Evolutionary conservation across 139 green algal species (phyloP).

Genomic region (Chlamydomonas schloesseri): DNA sequence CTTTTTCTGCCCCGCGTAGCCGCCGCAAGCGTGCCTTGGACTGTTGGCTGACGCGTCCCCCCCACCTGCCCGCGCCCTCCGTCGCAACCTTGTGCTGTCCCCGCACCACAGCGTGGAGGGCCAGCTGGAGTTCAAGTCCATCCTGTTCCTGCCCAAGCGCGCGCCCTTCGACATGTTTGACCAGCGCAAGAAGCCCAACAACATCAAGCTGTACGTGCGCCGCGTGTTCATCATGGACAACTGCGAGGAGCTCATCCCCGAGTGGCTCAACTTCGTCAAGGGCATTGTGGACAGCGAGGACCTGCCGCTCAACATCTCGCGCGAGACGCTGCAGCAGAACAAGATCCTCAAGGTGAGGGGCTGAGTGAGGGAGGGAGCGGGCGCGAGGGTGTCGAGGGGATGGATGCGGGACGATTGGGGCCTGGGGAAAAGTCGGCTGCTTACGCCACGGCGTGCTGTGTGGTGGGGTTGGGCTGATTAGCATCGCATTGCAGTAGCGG

Average conservation of each 20-base stretch:
- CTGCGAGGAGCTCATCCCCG: constrained; percentile 98
- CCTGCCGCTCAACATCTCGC: constrained; percentile 99
- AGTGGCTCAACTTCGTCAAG: constrained; percentile 98
- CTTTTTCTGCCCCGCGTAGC: too few species aligned
- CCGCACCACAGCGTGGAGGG: constrained; percentile 86
- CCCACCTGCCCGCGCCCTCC: background rate
- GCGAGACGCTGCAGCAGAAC: constrained; percentile 99
- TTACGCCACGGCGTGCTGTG: too few species aligned
- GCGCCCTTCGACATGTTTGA: constrained; percentile 99
- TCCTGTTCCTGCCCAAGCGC: constrained; percentile 93
- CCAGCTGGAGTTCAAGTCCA: constrained; percentile 99
- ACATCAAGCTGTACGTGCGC: constrained; percentile 99
- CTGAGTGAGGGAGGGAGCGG: constrained; percentile 44
- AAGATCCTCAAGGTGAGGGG: constrained; percentile 98
- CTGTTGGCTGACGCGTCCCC: background rate
- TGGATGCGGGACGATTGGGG: too few species aligned
- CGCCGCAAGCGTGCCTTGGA: background rate
- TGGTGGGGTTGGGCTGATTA: too few species aligned
- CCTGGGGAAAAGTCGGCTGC: too few species aligned
- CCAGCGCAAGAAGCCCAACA: constrained; percentile 95
- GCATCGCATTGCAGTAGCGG: too few species aligned
- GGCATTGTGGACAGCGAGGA: constrained; percentile 99
- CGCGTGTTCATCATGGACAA: constrained; percentile 99
- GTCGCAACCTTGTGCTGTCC: too few species aligned
- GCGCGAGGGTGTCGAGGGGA: background rate